Evolutionary conservation across 2,329 filamentous ascomycete genomes (phyloP), one percentile per base, ranked within the genome.

Genomic region (Ascomycota sp.): DNA sequence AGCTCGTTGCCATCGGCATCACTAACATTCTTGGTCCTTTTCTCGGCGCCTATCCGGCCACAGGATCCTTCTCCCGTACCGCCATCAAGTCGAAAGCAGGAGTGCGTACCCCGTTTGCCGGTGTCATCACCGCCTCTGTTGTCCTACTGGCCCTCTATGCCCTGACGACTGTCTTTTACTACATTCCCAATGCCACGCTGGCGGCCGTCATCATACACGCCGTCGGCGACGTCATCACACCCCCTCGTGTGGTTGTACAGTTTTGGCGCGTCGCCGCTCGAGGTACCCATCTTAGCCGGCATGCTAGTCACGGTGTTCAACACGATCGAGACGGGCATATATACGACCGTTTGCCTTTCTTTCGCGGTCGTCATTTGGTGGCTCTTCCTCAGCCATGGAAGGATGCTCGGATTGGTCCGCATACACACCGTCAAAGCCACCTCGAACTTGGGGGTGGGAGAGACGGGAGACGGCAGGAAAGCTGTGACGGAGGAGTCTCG

Each of bases 11-110:
- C 23, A 80, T 83, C 40, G 77, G 77, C 37, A 65, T 82, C 3
- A 69, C 66, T 23, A 85, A 85, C 45, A 53, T 83, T 22, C 61
- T 85, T 8, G 76, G 73, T 12, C 74, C 79, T 8, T 86, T 89
- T 57, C 57, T 86, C 2, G 78, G 82, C 30, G 81, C 63, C 2
- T 93, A 91, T 41, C 80, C 82, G 4, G 78, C 80, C 0, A 93
- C 82, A 8, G 83, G 82, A 5, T 91, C 82, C 2, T 93, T 93
- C 60, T 86, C 79, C 7, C 71, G 82, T 36, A 92, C 82, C 15
- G 83, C 82, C 30, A 91, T 93, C 59, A 91, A 91, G 53, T 80
- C 82, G n/a, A 92, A 92, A 55, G 80, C 82, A 31, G 82, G 82
- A 46, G 82, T 91, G 2, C 73, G 82, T 25, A 92, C 81, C 4